Conservation (phyloP, 495 filamentous ascomycete genomes). For the Pyronema omphalodes region DNA sequence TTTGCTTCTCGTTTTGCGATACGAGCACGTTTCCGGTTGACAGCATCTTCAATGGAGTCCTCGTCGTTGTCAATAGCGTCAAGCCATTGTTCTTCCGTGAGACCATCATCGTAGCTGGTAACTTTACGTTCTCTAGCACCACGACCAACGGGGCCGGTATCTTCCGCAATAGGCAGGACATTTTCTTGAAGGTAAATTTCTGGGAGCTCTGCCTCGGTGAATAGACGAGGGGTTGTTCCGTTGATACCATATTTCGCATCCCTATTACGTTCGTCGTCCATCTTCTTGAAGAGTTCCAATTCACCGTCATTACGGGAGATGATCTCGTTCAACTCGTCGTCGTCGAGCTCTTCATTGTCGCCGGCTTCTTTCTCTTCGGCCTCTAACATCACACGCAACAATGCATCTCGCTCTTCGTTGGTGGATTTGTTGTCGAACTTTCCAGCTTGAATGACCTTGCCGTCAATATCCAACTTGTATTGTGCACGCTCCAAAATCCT, state of each 20-base stretch:
- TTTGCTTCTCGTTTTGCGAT: constrained; percentile 57
- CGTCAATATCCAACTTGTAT: constrained; percentile 97
- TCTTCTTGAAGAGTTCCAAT: constrained; percentile 45
- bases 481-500: constrained; percentile 95
- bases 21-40: constrained; percentile 69
- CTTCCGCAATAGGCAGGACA: constrained; percentile 32
- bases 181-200: constrained; percentile 72
- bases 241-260: constrained; percentile 50
- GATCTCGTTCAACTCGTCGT: constrained; percentile 87
- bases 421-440: constrained; percentile 99
- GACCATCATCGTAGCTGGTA: constrained; percentile 89
- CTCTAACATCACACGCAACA: constrained; percentile 80
- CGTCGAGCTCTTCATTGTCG: constrained; percentile 81
- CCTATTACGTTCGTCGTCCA: constrained; percentile 55
- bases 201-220: constrained; percentile 74
- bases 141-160: constrained; percentile 60
- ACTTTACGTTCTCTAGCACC: constrained; percentile 84
- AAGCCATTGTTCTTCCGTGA: constrained; percentile 95
- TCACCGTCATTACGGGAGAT: constrained; percentile 63
- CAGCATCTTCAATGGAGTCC: constrained; percentile 79
- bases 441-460: constrained; percentile 97
- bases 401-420: constrained; percentile 90
- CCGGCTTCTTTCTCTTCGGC: constrained; percentile 73
- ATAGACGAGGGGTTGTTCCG: constrained; percentile 46
- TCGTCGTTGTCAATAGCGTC: constrained; percentile 88